Evolutionary conservation across 1,284 basidiomycete genomes (phyloP), one percentile per base, ranked within the genome.

Genomic region (Marasmius tenuissimus): DNA sequence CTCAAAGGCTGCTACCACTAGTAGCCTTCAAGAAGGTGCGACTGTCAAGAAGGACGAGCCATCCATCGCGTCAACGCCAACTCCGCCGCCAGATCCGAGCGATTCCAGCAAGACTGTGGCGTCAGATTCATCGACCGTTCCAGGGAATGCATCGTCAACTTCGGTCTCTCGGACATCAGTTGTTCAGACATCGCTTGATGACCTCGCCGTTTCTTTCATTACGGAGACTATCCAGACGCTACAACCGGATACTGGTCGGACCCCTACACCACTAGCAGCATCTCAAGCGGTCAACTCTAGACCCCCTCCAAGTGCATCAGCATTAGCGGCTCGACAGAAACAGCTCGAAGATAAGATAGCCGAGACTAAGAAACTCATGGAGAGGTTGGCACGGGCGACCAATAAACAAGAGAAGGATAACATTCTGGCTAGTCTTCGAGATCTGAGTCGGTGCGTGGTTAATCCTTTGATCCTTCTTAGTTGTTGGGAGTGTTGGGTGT

Each of bases 141-240:
- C 63, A 37, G 63, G 65, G 35, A 47, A 67, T 27, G 48, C 60
- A n/a, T 48, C 58, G 40, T 27, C 58, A 55, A 37, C 45, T 20
- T 18, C 63, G 18, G 40, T 45, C n/a, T 22, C 47, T 20, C 38
- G 38, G 34, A 35, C 62, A 33, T 49, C 55, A 18, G 42, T 35
- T 47, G 49, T 14, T 37, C 27, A 56, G 42, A 50, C 61, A 50
- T 74, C 75, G 9, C 66, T 85, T 50, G 82, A 84, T 50, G 79
- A 83, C 54, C 72, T 86, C 27, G 84, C 83, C 0, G 74, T 78
- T 45, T 82, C 82, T 0, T 84, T 86, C 68, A 85, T 85, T 59
- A 77, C 79, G 0, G 81, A 85, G 69, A 79, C 82, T 22, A 82
- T 86, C 45, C 77, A 82, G 68, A 77, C 76, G 4, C 69, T 72